These are phyloP conservation scores for Melampsora americana DNA, from an alignment of 1,284 basidiomycete genomes.

Conservation along the genomic window DNA sequence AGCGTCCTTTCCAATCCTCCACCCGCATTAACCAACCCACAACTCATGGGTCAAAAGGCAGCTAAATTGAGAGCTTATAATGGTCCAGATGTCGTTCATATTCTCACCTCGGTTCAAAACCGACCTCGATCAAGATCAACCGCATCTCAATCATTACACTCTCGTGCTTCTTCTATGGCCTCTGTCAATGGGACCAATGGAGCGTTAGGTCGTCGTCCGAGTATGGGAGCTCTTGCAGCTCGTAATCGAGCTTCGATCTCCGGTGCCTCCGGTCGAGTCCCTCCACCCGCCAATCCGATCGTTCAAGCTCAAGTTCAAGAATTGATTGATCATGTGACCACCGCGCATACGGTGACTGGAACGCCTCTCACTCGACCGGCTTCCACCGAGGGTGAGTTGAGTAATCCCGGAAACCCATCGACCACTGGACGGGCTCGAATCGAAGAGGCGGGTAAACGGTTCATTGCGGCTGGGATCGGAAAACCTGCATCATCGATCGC, in stretches of 20 bases:
- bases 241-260: conserved; percentile 39
- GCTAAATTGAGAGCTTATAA: conserved; percentile 79
- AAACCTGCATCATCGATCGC: conserved; percentile 27
- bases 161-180: conserved; percentile 36
- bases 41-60: conserved; percentile 58
- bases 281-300: neutral
- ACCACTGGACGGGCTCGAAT: conserved; percentile 19
- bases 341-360: neutral
- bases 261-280: conserved; percentile 6
- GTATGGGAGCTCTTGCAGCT: conserved; percentile 35
- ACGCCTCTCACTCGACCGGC: neutral
- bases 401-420: neutral
- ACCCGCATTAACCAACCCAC: conserved; percentile 64
- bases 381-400: conserved; percentile 10
- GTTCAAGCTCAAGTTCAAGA: conserved; percentile 31
- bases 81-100: conserved; percentile 80
- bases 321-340: conserved; percentile 5
- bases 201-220: conserved; percentile 36
- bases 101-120: conserved; percentile 81
- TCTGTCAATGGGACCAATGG: conserved; percentile 7
- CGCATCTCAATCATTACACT: conserved; percentile 45
- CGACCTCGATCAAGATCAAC: conserved; percentile 54
- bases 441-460: conserved; percentile 41
- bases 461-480: conserved; percentile 41
- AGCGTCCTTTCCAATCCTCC: conserved; percentile 78